Conservation (phyloP, 2,329 filamentous ascomycete species). For the Pseudonectria buxi region DNA sequence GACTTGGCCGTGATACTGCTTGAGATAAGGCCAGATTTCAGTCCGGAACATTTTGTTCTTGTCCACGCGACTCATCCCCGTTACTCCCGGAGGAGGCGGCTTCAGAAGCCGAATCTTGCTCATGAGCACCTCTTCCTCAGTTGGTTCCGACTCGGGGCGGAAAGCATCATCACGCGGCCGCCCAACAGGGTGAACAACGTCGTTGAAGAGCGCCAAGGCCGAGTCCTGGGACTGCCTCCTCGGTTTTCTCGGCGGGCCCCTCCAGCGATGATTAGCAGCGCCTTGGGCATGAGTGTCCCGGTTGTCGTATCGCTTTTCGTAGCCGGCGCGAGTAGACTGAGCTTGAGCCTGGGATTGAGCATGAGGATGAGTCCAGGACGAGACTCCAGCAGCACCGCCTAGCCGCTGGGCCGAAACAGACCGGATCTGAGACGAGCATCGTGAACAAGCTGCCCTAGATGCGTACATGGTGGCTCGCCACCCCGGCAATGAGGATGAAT, state of each 20-base stretch:
- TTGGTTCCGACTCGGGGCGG: not conserved
- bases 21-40: slow-evolving; percentile 26
- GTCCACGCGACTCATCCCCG: slow-evolving; percentile 4
- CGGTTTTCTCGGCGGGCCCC: slow-evolving; percentile 3
- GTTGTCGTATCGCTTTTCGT: not conserved
- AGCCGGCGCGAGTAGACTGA: not conserved
- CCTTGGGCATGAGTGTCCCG: slow-evolving; percentile 2
- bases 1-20: slow-evolving; percentile 18
- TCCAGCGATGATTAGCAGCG: not conserved
- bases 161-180: not conserved
- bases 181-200: slow-evolving; percentile 23
- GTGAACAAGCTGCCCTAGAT: slow-evolving; percentile 28
- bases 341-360: slow-evolving; percentile 3
- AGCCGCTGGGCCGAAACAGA: slow-evolving; percentile 11
- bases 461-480: slow-evolving; percentile 25
- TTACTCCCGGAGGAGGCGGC: not conserved
- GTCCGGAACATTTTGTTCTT: slow-evolving; percentile 20
- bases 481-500: slow-evolving; percentile 2
- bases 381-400: slow-evolving; percentile 16
- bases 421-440: slow-evolving; percentile 26
- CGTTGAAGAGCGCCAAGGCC: slow-evolving; percentile 29
- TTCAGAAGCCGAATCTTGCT: too few relatives aligned
- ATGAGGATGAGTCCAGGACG: slow-evolving; percentile 14
- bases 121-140: too few relatives aligned
- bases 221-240: slow-evolving; percentile 12